These are phyloP conservation scores for Verticillium alfalfae DNA, from an alignment of 2,329 filamentous ascomycete species.

Conservation along the genomic window DNA sequence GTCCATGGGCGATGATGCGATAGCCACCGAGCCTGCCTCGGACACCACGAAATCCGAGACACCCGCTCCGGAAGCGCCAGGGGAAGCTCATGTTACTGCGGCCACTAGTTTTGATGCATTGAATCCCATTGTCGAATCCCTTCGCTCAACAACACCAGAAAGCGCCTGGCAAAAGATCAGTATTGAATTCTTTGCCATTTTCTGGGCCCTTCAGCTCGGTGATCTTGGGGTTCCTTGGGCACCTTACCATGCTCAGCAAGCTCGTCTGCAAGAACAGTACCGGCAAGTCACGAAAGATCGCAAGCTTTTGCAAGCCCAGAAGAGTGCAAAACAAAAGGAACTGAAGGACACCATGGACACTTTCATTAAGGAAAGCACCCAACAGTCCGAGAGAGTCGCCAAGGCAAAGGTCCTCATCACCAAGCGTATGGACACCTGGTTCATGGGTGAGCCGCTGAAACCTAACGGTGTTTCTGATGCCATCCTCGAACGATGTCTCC, in stretches of 20 bases:
- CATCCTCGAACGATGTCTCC: conserved; percentile 82
- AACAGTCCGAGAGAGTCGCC: conserved; percentile 61
- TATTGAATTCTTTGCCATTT: conserved; percentile 78
- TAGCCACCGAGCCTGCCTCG: conserved; percentile 14
- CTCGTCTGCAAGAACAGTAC: conserved; percentile 61
- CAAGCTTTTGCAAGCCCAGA: conserved; percentile 65
- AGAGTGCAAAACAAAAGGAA: conserved; percentile 64
- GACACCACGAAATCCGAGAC: conserved; percentile 23
- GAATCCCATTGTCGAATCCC: conserved; percentile 64
- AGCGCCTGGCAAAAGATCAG: conserved; percentile 66
- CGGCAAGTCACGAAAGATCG: conserved; percentile 65
- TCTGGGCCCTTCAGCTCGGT: conserved; percentile 84
- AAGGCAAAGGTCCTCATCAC: conserved; percentile 65
- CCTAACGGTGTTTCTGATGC: conserved; percentile 65
- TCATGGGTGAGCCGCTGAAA: conserved; percentile 58
- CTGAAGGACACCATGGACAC: conserved; percentile 64
- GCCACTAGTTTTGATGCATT: conserved; percentile 48
- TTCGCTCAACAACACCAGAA: conserved; percentile 56
- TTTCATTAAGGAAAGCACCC: conserved; percentile 67
- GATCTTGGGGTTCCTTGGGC: conserved; percentile 73
- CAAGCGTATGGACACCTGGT: conserved; percentile 75
- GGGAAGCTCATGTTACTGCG: neutral
- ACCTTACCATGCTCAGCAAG: conserved; percentile 73
- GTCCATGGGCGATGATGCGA: conserved; percentile 32
- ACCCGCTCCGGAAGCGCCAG: neutral